Conservation (phyloP, 768 basidiomycete species). For the Boletellus emodensis region DNA sequence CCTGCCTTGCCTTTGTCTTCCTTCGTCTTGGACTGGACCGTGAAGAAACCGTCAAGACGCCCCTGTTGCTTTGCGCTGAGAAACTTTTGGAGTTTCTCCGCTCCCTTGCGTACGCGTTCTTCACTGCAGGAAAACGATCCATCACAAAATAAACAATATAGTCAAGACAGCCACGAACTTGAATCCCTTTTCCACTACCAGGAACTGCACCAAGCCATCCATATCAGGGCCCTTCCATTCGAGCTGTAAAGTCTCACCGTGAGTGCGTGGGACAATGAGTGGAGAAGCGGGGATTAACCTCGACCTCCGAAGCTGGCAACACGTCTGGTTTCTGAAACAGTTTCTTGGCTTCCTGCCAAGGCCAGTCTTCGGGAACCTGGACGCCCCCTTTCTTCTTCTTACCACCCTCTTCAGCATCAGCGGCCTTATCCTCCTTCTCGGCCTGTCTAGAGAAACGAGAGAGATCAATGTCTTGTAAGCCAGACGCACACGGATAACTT, state of each 20-base stretch:
- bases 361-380: conserved; percentile 90
- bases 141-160: background rate
- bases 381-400: conserved; percentile 67
- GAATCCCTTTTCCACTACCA: conserved; percentile 95
- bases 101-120: conserved; percentile 93
- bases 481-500: conserved; percentile 14
- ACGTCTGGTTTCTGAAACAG: conserved; percentile 91
- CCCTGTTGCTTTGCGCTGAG: conserved; percentile 93
- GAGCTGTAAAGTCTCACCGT: conserved; percentile 45
- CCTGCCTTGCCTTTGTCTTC: conserved; percentile 43
- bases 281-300: conserved; percentile 46
- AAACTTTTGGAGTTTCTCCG: conserved; percentile 86
- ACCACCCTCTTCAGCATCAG: conserved; percentile 36
- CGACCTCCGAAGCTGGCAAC: conserved; percentile 75
- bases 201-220: conserved; percentile 89
- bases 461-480: background rate
- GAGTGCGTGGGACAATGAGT: background rate
- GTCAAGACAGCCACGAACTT: conserved; percentile 48
- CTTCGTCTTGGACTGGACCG: conserved; percentile 59
- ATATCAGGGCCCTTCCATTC: conserved; percentile 94
- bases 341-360: conserved; percentile 92
- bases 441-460: conserved; percentile 22
- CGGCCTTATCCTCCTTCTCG: conserved; percentile 43
- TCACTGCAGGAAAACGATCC: conserved; percentile 51
- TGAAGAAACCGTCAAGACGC: conserved; percentile 93